Percentiles rank a stretch among this genome's conserved stretches.
Conservation (phyloP, 805 yeast species). For the Saccharomycopsis selenospora region DNA sequence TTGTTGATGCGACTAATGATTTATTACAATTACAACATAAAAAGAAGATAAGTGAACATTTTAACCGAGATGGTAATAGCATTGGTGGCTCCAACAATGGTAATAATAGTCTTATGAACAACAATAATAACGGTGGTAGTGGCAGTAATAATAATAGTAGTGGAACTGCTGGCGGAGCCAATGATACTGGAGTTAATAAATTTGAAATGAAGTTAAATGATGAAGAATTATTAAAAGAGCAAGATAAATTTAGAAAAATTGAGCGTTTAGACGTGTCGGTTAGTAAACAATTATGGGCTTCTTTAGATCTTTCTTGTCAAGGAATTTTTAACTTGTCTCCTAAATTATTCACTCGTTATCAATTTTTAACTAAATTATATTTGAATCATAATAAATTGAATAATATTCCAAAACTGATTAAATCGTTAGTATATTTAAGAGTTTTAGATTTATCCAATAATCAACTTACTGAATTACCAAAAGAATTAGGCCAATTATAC, state of each 20-base stretch:
- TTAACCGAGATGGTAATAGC: conserved; percentile 2
- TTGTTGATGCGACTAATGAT: conserved; percentile 36
- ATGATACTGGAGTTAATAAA: conserved; percentile 29
- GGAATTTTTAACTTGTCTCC: conserved; percentile 65
- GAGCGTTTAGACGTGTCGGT: conserved; percentile 24
- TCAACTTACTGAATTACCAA: conserved; percentile 61
- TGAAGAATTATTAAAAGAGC: conserved; percentile 62
- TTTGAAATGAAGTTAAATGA: conserved; percentile 33
- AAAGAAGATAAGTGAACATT: conserved; percentile 8
- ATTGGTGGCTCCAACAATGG: conserved; percentile 23
- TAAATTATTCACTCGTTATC: conserved; percentile 62
- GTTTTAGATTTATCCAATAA: conserved; percentile 84
- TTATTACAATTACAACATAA: conserved; percentile 30
- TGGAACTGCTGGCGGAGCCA: conserved; percentile 25
- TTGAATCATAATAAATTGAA: conserved; percentile 78
- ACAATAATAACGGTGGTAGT: conserved; percentile 19
- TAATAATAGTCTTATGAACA: conserved; percentile 20
- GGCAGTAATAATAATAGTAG: conserved; percentile 22
- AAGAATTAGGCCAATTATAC: conserved; percentile 76
- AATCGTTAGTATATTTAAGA: conserved; percentile 62
- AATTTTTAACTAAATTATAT: conserved; percentile 78
- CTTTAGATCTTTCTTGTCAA: conserved; percentile 87
- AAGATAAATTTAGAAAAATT: conserved; percentile 33
- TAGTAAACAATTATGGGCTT: conserved; percentile 85
- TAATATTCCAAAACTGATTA: conserved; percentile 58